These are phyloP conservation scores for Pistacia integerrima DNA, from an alignment of 345 rosid genomes.

Conservation along the genomic window DNA sequence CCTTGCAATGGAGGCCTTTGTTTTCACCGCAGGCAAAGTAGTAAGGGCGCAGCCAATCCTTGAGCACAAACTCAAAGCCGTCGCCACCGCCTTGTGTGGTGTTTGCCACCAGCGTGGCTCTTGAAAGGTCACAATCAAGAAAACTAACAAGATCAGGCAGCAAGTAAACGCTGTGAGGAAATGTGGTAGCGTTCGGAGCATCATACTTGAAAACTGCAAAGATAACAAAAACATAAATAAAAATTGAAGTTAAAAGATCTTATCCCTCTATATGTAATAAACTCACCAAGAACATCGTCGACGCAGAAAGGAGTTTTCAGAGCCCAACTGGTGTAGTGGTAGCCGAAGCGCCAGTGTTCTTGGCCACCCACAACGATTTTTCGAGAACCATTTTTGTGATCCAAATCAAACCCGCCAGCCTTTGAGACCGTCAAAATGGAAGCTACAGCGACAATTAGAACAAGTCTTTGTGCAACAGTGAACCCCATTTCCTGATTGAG, in stretches of 20 bases:
- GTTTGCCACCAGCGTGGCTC: constrained; percentile 52
- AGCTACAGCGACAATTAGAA: constrained; percentile 16
- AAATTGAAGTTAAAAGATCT: not conserved
- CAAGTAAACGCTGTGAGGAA: constrained; percentile 67
- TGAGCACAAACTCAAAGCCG: constrained; percentile 61
- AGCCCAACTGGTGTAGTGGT: constrained; percentile 68
- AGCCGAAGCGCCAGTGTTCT: constrained; percentile 63
- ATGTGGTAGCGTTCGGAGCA: constrained; percentile 48
- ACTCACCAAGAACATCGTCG: constrained; percentile 67
- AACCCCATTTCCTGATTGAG: constrained; percentile 19
- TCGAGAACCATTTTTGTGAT: constrained; percentile 23
- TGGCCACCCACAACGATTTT: constrained; percentile 68
- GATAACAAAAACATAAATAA: not conserved
- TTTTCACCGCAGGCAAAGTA: constrained; percentile 73
- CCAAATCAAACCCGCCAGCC: constrained; percentile 34
- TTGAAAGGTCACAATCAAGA: constrained; percentile 47
- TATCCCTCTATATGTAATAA: not conserved
- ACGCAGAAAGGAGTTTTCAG: constrained; percentile 53
- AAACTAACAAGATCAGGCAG: constrained; percentile 52
- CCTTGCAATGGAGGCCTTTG: constrained; percentile 60
- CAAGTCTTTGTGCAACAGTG: not conserved
- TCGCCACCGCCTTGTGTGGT: constrained; percentile 54
- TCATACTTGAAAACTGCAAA: constrained; percentile 69
- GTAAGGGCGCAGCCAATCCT: constrained; percentile 40
- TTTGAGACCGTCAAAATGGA: constrained; percentile 22